Evolutionary conservation across 345 rosid species (phyloP).

Genomic region (Mangifera indica): DNA sequence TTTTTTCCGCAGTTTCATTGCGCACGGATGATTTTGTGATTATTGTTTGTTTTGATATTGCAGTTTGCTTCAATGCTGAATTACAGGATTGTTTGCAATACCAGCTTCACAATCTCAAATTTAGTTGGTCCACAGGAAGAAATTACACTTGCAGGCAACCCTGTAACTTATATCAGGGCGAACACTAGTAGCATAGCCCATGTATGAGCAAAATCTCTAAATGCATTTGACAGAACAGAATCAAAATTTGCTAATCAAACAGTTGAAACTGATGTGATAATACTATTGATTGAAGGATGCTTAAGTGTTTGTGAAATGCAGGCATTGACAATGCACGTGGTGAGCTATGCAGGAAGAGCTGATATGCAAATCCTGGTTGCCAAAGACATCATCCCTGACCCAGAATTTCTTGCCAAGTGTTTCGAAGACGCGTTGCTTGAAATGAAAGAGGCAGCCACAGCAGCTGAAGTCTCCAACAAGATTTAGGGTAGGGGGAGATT

Average conservation of each 20-base stretch:
- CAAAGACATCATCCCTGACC: constrained; percentile 63
- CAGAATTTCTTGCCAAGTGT: constrained; percentile 58
- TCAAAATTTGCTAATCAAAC: no score
- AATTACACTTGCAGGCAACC: constrained; percentile 44
- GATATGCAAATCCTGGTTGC: constrained; percentile 64
- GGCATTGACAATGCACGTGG: constrained; percentile 68
- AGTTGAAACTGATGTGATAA: no score
- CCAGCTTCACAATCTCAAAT: constrained; percentile 55
- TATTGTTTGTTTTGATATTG: not conserved
- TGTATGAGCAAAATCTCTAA: constrained; percentile 21
- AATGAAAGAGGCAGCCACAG: constrained; percentile 53
- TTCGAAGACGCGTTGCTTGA: constrained; percentile 52
- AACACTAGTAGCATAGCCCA: constrained; percentile 44
- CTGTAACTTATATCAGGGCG: constrained; percentile 40
- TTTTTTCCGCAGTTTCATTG: no score
- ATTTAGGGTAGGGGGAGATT: not conserved
- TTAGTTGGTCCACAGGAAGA: constrained; percentile 53
- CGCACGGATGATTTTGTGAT: no score
- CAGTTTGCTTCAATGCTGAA: constrained; percentile 47
- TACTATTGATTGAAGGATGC: not conserved
- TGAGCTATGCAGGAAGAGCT: constrained; percentile 62
- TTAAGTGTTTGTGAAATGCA: constrained; percentile 12
- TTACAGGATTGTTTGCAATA: constrained; percentile 48
- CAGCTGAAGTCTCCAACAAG: constrained; percentile 21
- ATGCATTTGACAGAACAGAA: no score